Conservation (phyloP, 2,329 filamentous ascomycete species). For the Allantophomopsis cytisporea region DNA sequence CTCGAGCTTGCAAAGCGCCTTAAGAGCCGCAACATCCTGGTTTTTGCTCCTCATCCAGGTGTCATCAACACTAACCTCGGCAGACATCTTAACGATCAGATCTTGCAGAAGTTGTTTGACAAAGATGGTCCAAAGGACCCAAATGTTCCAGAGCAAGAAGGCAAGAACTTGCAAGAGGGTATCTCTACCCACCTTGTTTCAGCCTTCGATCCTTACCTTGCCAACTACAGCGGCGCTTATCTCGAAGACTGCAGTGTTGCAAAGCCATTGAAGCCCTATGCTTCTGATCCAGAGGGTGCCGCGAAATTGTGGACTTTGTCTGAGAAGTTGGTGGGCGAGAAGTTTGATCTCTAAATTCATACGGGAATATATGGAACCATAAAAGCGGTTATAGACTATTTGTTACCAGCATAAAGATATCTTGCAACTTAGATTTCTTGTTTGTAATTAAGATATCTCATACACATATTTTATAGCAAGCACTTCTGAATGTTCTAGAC, state of each 20-base stretch:
- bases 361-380: no score
- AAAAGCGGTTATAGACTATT: no score
- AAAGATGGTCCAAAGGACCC: background rate
- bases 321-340: conserved; percentile 3
- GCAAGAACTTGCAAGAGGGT: conserved; percentile 1
- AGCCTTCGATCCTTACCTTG: conserved; percentile 1
- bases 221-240: conserved; percentile 1
- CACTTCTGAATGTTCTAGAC: no score
- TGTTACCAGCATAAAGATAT: no score
- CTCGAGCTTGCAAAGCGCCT: conserved; percentile 1
- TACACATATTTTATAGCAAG: no score
- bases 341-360: conserved; percentile 1
- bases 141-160: background rate
- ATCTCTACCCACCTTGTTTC: conserved; percentile 1
- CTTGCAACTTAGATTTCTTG: no score
- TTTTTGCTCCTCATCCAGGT: conserved; percentile 2
- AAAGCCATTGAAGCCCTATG: background rate
- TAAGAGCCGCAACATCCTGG: background rate
- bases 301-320: conserved; percentile 2
- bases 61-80: background rate
- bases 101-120: background rate
- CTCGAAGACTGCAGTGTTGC: conserved; percentile 2
- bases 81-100: background rate
- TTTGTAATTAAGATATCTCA: no score
- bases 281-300: background rate